phyloP scores from a whole-genome alignment of 176 grass and related monocot genomes.

The Oryza meridionalis region DNA sequence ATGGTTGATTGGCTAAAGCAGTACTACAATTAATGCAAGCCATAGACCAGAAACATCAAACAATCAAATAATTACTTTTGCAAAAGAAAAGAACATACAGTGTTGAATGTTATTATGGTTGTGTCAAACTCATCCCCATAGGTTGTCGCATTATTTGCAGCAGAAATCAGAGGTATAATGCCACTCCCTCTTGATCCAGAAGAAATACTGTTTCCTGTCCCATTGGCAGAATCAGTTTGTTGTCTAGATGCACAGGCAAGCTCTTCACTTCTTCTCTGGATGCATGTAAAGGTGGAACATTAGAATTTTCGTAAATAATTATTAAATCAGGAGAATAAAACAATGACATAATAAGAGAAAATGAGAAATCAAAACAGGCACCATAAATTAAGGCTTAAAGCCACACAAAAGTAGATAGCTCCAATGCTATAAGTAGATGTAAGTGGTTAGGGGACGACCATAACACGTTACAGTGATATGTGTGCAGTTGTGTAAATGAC shows the following conservation, averaged over 20 bases:
- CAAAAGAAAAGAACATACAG: conserved; percentile 61
- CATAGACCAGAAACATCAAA: conserved; percentile 24
- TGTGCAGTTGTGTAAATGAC: neutral
- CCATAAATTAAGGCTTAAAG: neutral
- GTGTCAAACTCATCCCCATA: conserved; percentile 87
- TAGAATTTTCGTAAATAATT: conserved; percentile 11
- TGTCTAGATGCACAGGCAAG: conserved; percentile 70
- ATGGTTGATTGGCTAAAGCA: conserved; percentile 16
- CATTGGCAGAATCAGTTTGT: conserved; percentile 67
- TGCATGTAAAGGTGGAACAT: conserved; percentile 40
- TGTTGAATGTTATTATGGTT: conserved; percentile 83
- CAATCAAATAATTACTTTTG: conserved; percentile 21
- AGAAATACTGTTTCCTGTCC: conserved; percentile 45
- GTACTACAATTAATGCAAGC: conserved; percentile 13
- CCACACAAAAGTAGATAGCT: conserved; percentile 15
- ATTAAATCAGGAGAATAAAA: neutral
- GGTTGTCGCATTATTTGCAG: conserved; percentile 52
- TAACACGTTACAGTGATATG: neutral
- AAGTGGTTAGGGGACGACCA: neutral
- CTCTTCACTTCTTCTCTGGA: conserved; percentile 83
- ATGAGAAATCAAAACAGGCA: conserved; percentile 1
- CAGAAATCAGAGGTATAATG: conserved; percentile 60
- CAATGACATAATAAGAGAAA: conserved; percentile 1
- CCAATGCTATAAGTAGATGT: conserved; percentile 6
- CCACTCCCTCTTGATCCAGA: conserved; percentile 60